A percentile compares a stretch with the other conserved stretches of the same genome.
Conservation (phyloP, 2,329 filamentous ascomycete species). For the Cercospora zeina region DNA sequence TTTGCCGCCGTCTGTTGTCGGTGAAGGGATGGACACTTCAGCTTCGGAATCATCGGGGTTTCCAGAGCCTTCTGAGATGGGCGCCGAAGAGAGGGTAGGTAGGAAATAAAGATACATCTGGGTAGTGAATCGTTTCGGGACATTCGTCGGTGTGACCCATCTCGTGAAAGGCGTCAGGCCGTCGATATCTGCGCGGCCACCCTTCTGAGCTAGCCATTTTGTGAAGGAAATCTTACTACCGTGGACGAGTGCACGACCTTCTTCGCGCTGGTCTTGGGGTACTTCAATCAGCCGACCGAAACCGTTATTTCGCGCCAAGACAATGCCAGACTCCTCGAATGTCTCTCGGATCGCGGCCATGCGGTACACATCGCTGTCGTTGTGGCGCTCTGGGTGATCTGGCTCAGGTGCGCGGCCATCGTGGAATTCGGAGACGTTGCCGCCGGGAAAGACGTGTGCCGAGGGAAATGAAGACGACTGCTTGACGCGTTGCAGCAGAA, state of each 20-base stretch:
- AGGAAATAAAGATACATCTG: slow-evolving; percentile 97
- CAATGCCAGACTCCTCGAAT: slow-evolving; percentile 90
- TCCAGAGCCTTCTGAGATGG: slow-evolving; percentile 28
- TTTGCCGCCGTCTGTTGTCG: slow-evolving; percentile 69
- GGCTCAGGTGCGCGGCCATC: slow-evolving; percentile 63
- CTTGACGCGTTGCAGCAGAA: slow-evolving; percentile 82
- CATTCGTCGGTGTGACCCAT: slow-evolving; percentile 79
- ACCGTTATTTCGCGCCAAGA: slow-evolving; percentile 63
- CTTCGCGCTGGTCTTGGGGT: slow-evolving; percentile 59
- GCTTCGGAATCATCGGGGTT: slow-evolving; percentile 35
- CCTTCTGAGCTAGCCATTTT: slow-evolving; percentile 62
- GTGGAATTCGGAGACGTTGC: slow-evolving; percentile 74
- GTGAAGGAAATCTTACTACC: slow-evolving; percentile 63
- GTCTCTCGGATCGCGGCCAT: slow-evolving; percentile 83
- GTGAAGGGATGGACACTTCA: slow-evolving; percentile 64
- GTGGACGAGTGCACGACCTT: slow-evolving; percentile 69
- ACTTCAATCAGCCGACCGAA: slow-evolving; percentile 63
- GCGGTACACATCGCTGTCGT: slow-evolving; percentile 73
- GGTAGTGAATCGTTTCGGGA: slow-evolving; percentile 79
- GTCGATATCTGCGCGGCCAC: slow-evolving; percentile 65
- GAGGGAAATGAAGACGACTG: slow-evolving; percentile 83
- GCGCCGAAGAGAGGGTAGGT: slow-evolving; percentile 52
- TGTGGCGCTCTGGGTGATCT: slow-evolving; percentile 60
- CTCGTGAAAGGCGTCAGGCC: slow-evolving; percentile 78
- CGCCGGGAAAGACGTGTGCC: slow-evolving; percentile 93